phyloP scores from a whole-genome alignment of 306 rosid species.

The Senna tora region DNA sequence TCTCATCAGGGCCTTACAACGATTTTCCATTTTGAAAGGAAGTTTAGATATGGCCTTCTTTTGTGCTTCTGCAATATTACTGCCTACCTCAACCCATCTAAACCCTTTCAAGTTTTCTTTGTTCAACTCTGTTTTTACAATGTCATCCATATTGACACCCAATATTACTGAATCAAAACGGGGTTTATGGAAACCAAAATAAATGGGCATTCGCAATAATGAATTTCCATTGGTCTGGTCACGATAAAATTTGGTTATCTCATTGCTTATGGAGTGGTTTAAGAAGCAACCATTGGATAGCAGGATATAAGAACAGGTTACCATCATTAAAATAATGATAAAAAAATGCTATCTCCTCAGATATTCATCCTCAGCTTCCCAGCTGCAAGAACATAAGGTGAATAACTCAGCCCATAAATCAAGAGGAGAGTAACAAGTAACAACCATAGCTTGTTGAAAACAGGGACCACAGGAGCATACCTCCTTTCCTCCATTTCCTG shows the following conservation, averaged over 20 bases:
- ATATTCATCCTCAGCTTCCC: slow-evolving; percentile 10
- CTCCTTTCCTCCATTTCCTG: not conserved
- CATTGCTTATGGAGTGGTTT: slow-evolving; percentile 37
- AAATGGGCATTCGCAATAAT: slow-evolving; percentile 26
- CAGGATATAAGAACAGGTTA: slow-evolving; percentile 40
- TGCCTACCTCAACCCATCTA: slow-evolving; percentile 62
- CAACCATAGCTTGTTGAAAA: not conserved
- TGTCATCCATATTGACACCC: slow-evolving; percentile 40
- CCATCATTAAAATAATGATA: slow-evolving; percentile 40
- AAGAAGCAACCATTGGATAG: slow-evolving; percentile 36
- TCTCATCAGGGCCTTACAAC: slow-evolving; percentile 77
- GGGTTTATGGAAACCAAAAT: slow-evolving; percentile 29
- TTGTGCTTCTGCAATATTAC: slow-evolving; percentile 55
- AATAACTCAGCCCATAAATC: slow-evolving; percentile 14
- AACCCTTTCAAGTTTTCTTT: slow-evolving; percentile 47
- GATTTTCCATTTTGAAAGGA: slow-evolving; percentile 65
- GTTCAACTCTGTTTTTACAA: slow-evolving; percentile 34
- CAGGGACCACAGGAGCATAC: not conserved
- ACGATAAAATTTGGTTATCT: slow-evolving; percentile 28
- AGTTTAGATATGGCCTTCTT: slow-evolving; percentile 61
- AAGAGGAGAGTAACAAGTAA: slow-evolving; percentile 9
- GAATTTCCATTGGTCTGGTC: slow-evolving; percentile 11
- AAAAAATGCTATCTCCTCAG: slow-evolving; percentile 11
- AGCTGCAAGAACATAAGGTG: slow-evolving; percentile 8
- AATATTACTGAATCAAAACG: slow-evolving; percentile 40